phyloP scores from a whole-genome alignment of 169 alveolate genomes.

The Plasmodium adleri region DNA sequence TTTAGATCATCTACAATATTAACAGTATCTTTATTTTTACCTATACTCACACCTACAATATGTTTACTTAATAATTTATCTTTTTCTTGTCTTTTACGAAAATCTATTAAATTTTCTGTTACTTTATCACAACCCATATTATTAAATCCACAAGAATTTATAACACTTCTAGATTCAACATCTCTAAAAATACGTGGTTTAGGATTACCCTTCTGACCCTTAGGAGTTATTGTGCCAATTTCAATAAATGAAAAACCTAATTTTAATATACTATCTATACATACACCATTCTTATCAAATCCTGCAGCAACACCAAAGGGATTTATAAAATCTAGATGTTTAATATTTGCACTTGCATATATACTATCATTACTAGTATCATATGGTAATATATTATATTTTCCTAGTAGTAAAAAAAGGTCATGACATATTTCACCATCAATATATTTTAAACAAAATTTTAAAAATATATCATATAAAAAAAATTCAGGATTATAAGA shows the following conservation, averaged over 20 bases:
- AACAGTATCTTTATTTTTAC: slow-evolving; percentile 85
- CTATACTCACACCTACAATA: slow-evolving; percentile 89
- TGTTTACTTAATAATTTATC: slow-evolving; percentile 84
- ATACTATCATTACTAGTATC: slow-evolving; percentile 79
- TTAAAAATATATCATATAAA: slow-evolving; percentile 78
- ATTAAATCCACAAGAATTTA: slow-evolving; percentile 90
- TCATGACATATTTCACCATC: slow-evolving; percentile 84
- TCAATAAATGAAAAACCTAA: slow-evolving; percentile 91
- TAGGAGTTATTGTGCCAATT: slow-evolving; percentile 89
- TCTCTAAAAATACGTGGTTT: slow-evolving; percentile 88
- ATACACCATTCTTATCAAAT: slow-evolving; percentile 89
- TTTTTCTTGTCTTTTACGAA: slow-evolving; percentile 78
- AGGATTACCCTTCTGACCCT: slow-evolving; percentile 89
- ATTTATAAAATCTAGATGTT: slow-evolving; percentile 43
- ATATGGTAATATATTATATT: slow-evolving; percentile 80
- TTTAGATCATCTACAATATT: slow-evolving; percentile 83
- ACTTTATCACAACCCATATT: slow-evolving; percentile 87
- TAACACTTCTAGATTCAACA: slow-evolving; percentile 81
- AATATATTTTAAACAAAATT: slow-evolving; percentile 76
- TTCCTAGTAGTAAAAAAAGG: slow-evolving; percentile 78
- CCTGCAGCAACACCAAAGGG: slow-evolving; percentile 92
- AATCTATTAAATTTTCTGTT: slow-evolving; percentile 78
- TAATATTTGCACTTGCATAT: slow-evolving; percentile 26
- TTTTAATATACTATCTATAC: slow-evolving; percentile 80
- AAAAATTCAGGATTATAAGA: slow-evolving; percentile 74